Percentiles rank a stretch among this genome's conserved stretches.
phyloP scores from a whole-genome alignment of 2,329 filamentous ascomycete species.

The Aspergillus oerlinghausenensis region DNA sequence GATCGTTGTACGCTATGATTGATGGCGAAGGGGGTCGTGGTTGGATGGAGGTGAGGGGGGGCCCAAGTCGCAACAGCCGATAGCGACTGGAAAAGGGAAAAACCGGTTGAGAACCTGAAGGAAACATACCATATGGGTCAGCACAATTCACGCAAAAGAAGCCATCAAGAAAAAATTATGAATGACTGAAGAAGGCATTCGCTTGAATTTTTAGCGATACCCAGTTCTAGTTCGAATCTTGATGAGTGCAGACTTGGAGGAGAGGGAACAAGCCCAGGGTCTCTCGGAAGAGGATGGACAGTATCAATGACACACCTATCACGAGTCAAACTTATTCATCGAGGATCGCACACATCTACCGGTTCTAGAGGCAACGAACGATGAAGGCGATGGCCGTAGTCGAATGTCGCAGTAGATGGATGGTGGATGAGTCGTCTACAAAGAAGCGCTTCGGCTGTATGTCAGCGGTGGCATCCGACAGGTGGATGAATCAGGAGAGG shows the following conservation, averaged over 20 bases:
- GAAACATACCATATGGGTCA: constrained; percentile 19
- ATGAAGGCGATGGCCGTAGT: constrained; percentile 19
- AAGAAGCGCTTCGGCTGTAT: constrained; percentile 31
- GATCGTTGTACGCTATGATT: constrained; percentile 27
- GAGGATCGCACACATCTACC: constrained; percentile 28
- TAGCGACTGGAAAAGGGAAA: constrained; percentile 29
- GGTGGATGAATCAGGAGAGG: constrained; percentile 13
- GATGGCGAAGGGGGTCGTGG: constrained; percentile 21
- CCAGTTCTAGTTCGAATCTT: constrained; percentile 22
- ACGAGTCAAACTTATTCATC: constrained; percentile 20
- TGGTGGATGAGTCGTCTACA: constrained; percentile 28
- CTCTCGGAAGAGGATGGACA: constrained; percentile 33
- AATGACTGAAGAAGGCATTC: constrained; percentile 12
- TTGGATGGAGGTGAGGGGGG: constrained; percentile 25
- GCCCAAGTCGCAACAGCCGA: constrained; percentile 34
- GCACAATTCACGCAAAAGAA: constrained; percentile 18
- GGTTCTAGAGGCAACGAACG: constrained; percentile 18
- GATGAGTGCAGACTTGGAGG: constrained; percentile 25
- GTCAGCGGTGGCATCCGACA: constrained; percentile 35
- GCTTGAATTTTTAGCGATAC: constrained; percentile 14
- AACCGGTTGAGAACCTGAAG: constrained; percentile 22
- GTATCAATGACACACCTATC: constrained; percentile 30
- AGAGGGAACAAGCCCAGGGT: constrained; percentile 25
- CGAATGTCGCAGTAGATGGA: constrained; percentile 16
- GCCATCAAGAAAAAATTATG: constrained; percentile 13